These are phyloP conservation scores for Perilla frutescens DNA, from an alignment of 257 asterid species.

Conservation along the genomic window DNA sequence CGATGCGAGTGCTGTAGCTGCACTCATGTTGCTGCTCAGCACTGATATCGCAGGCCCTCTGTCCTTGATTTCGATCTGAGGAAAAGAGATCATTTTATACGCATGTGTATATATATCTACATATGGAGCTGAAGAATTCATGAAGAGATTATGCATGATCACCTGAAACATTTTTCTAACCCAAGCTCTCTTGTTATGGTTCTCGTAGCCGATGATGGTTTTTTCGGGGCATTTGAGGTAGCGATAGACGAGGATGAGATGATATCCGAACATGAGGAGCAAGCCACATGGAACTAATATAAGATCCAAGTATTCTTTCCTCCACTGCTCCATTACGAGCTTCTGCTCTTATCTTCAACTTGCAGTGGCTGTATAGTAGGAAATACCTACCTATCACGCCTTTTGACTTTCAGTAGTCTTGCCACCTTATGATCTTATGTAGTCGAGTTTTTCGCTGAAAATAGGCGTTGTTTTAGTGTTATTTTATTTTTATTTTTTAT, in stretches of 20 bases:
- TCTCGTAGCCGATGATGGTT: slow-evolving; percentile 64
- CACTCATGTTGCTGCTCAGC: slow-evolving; percentile 49
- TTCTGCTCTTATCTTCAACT: too few species aligned
- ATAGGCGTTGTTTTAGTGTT: background rate
- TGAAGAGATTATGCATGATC: background rate
- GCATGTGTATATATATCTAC: background rate
- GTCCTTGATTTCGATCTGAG: slow-evolving; percentile 53
- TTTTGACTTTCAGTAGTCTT: background rate
- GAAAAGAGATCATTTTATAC: background rate
- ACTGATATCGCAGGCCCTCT: slow-evolving; percentile 58
- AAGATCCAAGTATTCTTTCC: slow-evolving; percentile 53
- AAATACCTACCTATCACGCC: too few species aligned
- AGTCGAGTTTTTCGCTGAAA: background rate
- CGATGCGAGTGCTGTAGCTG: slow-evolving; percentile 58
- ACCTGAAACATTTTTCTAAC: slow-evolving; percentile 63
- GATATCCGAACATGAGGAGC: slow-evolving; percentile 65
- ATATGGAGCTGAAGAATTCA: too few species aligned
- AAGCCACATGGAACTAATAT: slow-evolving; percentile 57
- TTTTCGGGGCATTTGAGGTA: slow-evolving; percentile 52
- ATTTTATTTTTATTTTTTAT: background rate
- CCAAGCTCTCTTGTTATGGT: slow-evolving; percentile 70
- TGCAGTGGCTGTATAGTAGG: too few species aligned
- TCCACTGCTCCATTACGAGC: slow-evolving; percentile 45
- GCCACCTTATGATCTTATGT: background rate
- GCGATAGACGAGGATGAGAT: slow-evolving; percentile 57